Percentiles rank a stretch among this genome's conserved stretches.
phyloP scores from a whole-genome alignment of 1,284 basidiomycete genomes.

The Trametes pubescens region DNA sequence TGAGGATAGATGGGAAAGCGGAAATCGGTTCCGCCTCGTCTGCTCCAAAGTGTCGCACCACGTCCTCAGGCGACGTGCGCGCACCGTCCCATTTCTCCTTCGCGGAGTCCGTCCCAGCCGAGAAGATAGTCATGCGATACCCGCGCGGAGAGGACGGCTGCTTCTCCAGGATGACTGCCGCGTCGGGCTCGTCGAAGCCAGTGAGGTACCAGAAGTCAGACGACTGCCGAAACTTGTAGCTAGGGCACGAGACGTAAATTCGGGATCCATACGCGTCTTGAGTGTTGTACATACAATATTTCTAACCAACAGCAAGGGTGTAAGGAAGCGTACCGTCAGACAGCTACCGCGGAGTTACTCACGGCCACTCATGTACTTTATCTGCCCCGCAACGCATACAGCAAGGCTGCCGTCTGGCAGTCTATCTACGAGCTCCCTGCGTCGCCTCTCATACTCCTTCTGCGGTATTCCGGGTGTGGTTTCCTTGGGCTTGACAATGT shows the following conservation, averaged over 20 bases:
- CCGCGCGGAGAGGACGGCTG: conserved; percentile 74
- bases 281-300: conserved; percentile 54
- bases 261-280: too few species aligned
- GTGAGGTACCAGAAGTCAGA: conserved; percentile 96
- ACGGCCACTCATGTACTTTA: conserved; percentile 92
- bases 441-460: conserved; percentile 85
- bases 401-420: conserved; percentile 84
- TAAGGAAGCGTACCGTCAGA: conserved; percentile 1
- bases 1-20: conserved; percentile 60
- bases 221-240: conserved; percentile 95
- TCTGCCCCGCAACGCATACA: conserved; percentile 80
- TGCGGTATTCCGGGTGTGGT: conserved; percentile 88
- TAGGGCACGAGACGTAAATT: conserved; percentile 41
- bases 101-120: conserved; percentile 76
- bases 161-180: conserved; percentile 86
- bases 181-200: conserved; percentile 94
- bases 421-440: conserved; percentile 77
- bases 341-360: conserved; percentile 46
- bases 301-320: conserved; percentile 40
- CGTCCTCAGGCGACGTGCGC: conserved; percentile 56
- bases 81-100: conserved; percentile 96
- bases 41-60: conserved; percentile 72
- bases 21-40: conserved; percentile 74
- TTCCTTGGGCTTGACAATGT: conserved; percentile 55
- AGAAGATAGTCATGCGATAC: conserved; percentile 92